Base-by-base conservation (phyloP, 73 alveolate genomes). In the Paramecium biaurelia region DNA sequence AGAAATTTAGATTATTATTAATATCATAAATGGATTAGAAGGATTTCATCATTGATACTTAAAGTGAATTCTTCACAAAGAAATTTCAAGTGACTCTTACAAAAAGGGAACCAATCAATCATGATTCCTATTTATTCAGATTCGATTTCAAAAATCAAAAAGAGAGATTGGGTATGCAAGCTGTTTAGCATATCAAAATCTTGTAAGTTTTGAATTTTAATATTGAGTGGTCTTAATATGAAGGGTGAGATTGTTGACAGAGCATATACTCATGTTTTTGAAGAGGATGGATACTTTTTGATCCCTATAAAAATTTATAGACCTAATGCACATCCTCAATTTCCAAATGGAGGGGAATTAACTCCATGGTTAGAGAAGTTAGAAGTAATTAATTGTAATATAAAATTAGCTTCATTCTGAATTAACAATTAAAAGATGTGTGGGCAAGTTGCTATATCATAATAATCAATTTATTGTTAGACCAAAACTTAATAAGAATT, bases 261-360 rank as follows among this genome's bases (percentile, higher is more conserved):
- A 68, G 94, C 94, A 70, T 95, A 95, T 74, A 95, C 98, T 8
- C 96, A 96, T 70, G 92, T 93, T 11, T 76, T 1, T 10, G 90
- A 79, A 24, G 76, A 47, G 6, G 49, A 41, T 92, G 98, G 96
- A 34, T 82, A 84, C 57, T 88, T 85, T 28, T 94, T 92, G 35
- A 92, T 95, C 57, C 95, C 95, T 24, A 94, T 96, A 53, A 96
- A 96, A 89, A 93, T 96, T 76, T 96, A 96, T 85, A 92, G 96
- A 43, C 93, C 92, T 12, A 72, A 67, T 84, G 95, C 70, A 5
- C 96, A 93, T 70, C 97, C 97, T 38, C 45, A 92, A 59, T 96
- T 96, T 96, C 98, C 98, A 7, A 95, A 96, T 21, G 98, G 98
- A 5, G 98, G 98, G 7, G 63, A 92, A 24, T 85, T 96, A 95